Conservation (phyloP, 1,284 basidiomycete species). For the Sanghuangporus weigelae region DNA sequence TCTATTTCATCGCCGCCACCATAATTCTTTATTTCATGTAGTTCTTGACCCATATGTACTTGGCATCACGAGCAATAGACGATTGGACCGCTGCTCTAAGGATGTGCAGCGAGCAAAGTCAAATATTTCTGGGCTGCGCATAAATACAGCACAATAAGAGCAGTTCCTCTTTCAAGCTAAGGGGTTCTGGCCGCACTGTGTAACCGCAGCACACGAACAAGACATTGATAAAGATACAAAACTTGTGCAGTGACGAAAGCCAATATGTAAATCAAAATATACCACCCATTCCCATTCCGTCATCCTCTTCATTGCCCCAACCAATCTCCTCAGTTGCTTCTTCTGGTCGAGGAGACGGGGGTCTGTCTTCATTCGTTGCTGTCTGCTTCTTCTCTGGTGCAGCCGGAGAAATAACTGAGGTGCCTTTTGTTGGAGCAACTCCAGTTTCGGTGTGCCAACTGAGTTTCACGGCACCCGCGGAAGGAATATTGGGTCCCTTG, state of each 20-base stretch:
- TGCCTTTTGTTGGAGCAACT: conserved; percentile 19
- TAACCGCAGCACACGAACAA: neutral
- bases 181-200: neutral
- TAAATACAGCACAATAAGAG: neutral
- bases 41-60: neutral
- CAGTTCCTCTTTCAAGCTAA: neutral
- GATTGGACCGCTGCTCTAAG: neutral
- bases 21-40: neutral
- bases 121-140: neutral
- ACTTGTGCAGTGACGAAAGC: neutral
- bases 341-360: conserved; percentile 28
- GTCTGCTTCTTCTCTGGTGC: conserved; percentile 18
- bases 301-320: conserved; percentile 25
- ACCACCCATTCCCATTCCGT: conserved; percentile 23
- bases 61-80: neutral
- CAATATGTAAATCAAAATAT: conserved; percentile 19
- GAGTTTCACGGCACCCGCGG: conserved; percentile 58
- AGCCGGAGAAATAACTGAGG: conserved; percentile 17
- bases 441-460: conserved; percentile 52
- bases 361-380: conserved; percentile 18
- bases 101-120: neutral
- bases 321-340: conserved; percentile 38
- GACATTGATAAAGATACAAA: conserved; percentile 12
- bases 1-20: neutral
- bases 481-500: conserved; percentile 59